A percentile compares a stretch with the other conserved stretches of the same genome.
phyloP scores from a whole-genome alignment of 257 asterid species.

The Solanum chmielewskii region DNA sequence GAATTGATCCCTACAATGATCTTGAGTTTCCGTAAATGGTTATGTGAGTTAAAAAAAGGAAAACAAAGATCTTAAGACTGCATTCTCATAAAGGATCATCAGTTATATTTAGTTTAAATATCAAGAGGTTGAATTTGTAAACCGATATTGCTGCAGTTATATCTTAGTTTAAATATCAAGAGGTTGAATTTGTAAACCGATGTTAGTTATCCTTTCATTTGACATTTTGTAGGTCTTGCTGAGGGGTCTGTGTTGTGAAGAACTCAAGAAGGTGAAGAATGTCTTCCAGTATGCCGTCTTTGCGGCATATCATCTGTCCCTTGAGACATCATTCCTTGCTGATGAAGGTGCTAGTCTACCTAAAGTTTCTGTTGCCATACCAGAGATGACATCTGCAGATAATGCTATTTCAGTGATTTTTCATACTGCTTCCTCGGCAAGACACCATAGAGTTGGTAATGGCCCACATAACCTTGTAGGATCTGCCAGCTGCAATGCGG shows the following conservation, averaged over 20 bases:
- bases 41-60: neutral
- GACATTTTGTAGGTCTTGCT: conserved; percentile 54
- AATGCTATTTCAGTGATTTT: conserved; percentile 15
- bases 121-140: neutral
- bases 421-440: conserved; percentile 6
- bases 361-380: conserved; percentile 9
- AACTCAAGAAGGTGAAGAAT: conserved; percentile 74
- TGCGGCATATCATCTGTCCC: conserved; percentile 88
- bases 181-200: neutral
- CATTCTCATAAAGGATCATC: neutral
- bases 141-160: neutral
- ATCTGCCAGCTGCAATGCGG: conserved; percentile 32
- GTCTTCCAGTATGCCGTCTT: conserved; percentile 76
- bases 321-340: conserved; percentile 83
- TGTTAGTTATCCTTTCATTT: conserved; percentile 3
- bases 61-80: neutral
- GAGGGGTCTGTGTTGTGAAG: conserved; percentile 58
- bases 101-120: neutral
- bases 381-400: conserved; percentile 11
- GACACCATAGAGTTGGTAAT: conserved; percentile 9
- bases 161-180: neutral
- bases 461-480: conserved; percentile 7
- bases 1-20: neutral
- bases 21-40: neutral
- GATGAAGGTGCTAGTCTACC: conserved; percentile 97